Percentiles rank a stretch among this genome's conserved stretches.
These are phyloP conservation scores for Pythium vanterpoolii DNA, from an alignment of 352 stramenopile genomes.

Conservation along the genomic window DNA sequence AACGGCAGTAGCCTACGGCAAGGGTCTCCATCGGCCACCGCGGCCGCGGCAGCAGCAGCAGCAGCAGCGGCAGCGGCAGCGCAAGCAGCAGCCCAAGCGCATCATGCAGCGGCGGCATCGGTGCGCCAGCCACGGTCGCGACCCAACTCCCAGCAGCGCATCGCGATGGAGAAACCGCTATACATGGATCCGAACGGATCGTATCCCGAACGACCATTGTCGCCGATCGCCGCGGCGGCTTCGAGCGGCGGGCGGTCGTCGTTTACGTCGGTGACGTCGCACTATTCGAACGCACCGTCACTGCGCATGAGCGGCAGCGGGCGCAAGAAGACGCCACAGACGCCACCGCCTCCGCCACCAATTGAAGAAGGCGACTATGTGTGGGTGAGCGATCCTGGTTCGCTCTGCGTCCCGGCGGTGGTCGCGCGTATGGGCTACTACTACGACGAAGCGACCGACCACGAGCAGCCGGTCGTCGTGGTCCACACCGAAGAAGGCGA, in stretches of 20 bases:
- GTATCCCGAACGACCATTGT: constrained; percentile 10
- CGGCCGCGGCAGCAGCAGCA: constrained; percentile 7
- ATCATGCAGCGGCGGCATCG: constrained; percentile 1
- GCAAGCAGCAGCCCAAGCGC: constrained; percentile 2
- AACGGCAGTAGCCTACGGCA: constrained; percentile 4
- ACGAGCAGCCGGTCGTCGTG: constrained; percentile 66
- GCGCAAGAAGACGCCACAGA: constrained; percentile 2
- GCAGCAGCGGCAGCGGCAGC: constrained; percentile 7
- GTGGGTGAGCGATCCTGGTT: constrained; percentile 54
- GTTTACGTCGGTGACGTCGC: constrained; percentile 4
- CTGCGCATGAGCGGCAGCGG: background rate
- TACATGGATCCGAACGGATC: constrained; percentile 7
- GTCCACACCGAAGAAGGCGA: constrained; percentile 83
- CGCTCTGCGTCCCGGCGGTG: constrained; percentile 49
- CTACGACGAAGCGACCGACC: constrained; percentile 52
- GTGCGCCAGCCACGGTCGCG: constrained; percentile 6
- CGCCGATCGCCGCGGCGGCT: constrained; percentile 4
- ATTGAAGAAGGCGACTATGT: constrained; percentile 69
- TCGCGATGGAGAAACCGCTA: no score
- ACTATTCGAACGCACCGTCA: background rate
- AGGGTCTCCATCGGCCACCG: background rate
- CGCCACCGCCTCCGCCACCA: constrained; percentile 8
- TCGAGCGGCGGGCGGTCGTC: constrained; percentile 3
- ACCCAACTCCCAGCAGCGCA: constrained; percentile 13
- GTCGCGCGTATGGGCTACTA: constrained; percentile 62